A percentile compares a stretch with the other conserved stretches of the same genome.
These are phyloP conservation scores for Talaromyces adpressus DNA, from an alignment of 495 filamentous ascomycete species.

Conservation along the genomic window DNA sequence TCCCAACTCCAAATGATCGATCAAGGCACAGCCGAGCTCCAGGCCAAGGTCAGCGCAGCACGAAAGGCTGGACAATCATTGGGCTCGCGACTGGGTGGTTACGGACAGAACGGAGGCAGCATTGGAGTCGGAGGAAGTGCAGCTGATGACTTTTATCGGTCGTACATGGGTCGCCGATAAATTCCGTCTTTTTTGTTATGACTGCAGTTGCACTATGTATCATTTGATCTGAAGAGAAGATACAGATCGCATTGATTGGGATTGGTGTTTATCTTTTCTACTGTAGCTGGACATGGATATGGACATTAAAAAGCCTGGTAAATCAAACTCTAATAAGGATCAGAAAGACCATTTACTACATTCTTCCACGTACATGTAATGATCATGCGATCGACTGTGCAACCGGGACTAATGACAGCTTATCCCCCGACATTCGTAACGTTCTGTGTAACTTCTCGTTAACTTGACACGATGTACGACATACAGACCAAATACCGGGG, in stretches of 20 bases:
- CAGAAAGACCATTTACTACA: not conserved
- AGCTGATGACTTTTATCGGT: conserved; percentile 76
- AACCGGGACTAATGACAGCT: not conserved
- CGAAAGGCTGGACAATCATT: conserved; percentile 67
- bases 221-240: not conserved
- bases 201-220: not conserved
- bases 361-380: not conserved
- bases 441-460: not conserved
- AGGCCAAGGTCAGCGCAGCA: conserved; percentile 68
- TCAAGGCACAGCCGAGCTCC: conserved; percentile 68
- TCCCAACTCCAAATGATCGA: conserved; percentile 87
- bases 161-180: conserved; percentile 61
- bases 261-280: not conserved
- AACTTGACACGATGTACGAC: not conserved
- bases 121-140: conserved; percentile 50
- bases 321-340: not conserved
- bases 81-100: conserved; percentile 56
- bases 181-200: not conserved
- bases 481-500: not conserved
- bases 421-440: not conserved
- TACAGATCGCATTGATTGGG: not conserved
- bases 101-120: conserved; percentile 35
- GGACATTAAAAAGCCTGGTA: not conserved
- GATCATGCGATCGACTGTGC: not conserved
- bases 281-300: not conserved